phyloP scores from a whole-genome alignment of 2,329 filamentous ascomycete genomes.

The Pestalotiopsis sp. region DNA sequence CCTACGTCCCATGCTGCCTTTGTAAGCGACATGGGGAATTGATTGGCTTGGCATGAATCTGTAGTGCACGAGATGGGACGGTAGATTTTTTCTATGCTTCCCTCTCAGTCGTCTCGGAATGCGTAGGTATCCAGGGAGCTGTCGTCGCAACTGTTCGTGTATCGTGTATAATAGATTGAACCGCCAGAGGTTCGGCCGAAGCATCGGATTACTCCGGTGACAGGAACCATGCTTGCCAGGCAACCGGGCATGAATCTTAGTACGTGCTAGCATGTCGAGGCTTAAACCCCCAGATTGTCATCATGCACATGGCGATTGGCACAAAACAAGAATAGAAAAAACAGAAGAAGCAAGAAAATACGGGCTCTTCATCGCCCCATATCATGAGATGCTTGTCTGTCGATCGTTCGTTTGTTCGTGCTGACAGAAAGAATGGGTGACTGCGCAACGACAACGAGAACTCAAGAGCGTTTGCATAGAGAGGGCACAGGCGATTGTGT shows the following conservation, averaged over 20 bases:
- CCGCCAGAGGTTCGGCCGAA: neutral
- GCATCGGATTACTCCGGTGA: neutral
- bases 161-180: neutral
- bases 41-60: neutral
- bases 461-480: neutral
- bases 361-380: neutral
- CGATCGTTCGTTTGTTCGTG: neutral
- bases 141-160: neutral
- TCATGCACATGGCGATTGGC: neutral
- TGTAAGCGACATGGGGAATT: slow-evolving; percentile 6
- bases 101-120: neutral
- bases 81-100: neutral
- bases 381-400: neutral
- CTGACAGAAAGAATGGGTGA: neutral
- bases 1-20: neutral
- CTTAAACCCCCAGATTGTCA: neutral
- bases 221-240: neutral
- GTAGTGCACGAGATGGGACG: neutral
- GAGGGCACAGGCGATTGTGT: neutral
- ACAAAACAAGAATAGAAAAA: neutral
- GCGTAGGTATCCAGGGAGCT: neutral
- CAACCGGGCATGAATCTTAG: neutral
- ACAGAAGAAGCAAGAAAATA: neutral
- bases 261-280: neutral
- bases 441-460: neutral